Evolutionary conservation across 306 rosid species (phyloP).

Genomic region (Corylus americana): DNA sequence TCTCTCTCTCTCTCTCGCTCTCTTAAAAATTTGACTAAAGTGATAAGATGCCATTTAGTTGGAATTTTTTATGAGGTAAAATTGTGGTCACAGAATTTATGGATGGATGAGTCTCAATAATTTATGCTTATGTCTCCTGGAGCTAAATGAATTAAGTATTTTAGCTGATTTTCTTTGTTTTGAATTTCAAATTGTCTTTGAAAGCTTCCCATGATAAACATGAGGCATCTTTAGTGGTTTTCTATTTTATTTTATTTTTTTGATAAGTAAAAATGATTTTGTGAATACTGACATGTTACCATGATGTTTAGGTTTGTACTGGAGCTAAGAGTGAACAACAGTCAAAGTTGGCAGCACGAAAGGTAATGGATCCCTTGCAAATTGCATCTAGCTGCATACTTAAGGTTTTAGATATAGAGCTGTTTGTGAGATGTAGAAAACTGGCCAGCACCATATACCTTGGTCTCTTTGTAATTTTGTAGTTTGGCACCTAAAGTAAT

Average conservation of each 20-base stretch:
- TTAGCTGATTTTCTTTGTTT: not conserved
- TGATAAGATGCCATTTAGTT: not conserved
- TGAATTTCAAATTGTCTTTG: not conserved
- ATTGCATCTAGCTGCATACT: not conserved
- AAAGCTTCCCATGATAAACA: not conserved
- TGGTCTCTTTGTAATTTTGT: not conserved
- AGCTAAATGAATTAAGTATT: not conserved
- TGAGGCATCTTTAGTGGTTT: not conserved
- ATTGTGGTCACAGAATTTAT: not conserved
- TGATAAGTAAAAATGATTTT: not conserved
- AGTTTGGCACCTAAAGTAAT: not conserved
- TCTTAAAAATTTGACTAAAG: not conserved
- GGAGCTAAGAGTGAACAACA: constrained; percentile 95
- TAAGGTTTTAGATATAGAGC: not conserved
- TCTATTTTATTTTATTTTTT: not conserved
- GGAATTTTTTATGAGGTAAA: not conserved
- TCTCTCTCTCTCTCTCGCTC: not conserved
- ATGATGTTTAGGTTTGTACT: constrained; percentile 75
- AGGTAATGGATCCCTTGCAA: constrained; percentile 46
- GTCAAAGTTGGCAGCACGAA: constrained; percentile 93
- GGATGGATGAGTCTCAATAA: not conserved
- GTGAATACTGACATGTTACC: not conserved
- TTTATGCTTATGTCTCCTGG: not conserved
- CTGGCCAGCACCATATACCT: not conserved
- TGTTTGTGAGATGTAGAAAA: not conserved